Evolutionary conservation across 2,329 filamentous ascomycete genomes (phyloP).

Genomic region (Macrophomina pseudophaseolina): DNA sequence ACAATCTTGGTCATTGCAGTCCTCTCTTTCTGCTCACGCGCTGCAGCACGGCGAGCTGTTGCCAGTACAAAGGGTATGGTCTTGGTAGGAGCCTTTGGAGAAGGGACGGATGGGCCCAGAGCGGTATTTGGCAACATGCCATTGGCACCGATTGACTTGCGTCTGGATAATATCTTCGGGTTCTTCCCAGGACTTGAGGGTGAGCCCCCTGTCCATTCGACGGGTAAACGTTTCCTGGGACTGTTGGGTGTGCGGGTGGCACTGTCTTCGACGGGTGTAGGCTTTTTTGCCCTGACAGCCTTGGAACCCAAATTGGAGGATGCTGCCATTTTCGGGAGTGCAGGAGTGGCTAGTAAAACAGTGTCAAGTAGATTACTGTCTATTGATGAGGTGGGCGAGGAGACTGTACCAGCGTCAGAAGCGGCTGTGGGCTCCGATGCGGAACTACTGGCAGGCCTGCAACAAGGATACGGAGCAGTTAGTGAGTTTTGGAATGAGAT

Average conservation of each 20-base stretch:
- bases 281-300: background rate
- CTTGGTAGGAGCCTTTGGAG: slow-evolving; percentile 22
- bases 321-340: background rate
- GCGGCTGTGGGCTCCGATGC: slow-evolving; percentile 11
- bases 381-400: slow-evolving; percentile 24
- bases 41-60: slow-evolving; percentile 24
- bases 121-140: background rate
- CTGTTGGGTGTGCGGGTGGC: background rate
- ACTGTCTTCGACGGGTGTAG: background rate
- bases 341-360: background rate
- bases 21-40: slow-evolving; percentile 19
- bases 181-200: background rate
- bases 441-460: slow-evolving; percentile 8
- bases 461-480: background rate
- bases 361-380: slow-evolving; percentile 9
- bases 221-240: slow-evolving; percentile 10
- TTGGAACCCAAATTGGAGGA: background rate
- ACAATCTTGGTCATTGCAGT: background rate
- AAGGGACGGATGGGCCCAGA: background rate
- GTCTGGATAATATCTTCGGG: background rate
- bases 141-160: background rate
- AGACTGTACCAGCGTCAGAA: slow-evolving; percentile 25
- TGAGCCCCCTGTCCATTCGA: slow-evolving; percentile 4
- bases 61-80: slow-evolving; percentile 4
- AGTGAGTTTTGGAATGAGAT: background rate